These are phyloP conservation scores for Saccharomycopsis sp. DNA, from an alignment of 805 yeast genomes.

Conservation along the genomic window DNA sequence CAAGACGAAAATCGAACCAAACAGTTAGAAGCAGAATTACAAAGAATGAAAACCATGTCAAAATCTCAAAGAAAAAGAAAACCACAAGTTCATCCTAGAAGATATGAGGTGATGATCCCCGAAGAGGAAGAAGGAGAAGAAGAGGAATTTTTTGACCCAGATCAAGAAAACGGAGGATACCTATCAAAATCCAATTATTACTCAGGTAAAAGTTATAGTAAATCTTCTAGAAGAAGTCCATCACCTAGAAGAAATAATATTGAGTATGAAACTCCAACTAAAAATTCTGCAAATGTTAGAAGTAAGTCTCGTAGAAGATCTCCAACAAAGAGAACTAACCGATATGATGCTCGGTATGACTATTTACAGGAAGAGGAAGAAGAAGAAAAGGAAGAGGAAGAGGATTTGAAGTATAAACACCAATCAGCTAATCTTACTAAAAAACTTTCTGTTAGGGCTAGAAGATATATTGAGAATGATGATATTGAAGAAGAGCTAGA, in stretches of 20 bases:
- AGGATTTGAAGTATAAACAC: not conserved
- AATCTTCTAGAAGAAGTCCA: not conserved
- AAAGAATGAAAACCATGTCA: conserved; percentile 9
- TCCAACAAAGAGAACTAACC: not conserved
- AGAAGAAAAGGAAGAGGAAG: not conserved
- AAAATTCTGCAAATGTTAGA: no score
- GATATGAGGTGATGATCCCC: no score
- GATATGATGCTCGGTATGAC: no score
- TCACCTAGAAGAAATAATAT: not conserved
- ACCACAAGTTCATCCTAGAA: no score
- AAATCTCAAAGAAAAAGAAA: not conserved
- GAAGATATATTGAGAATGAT: conserved; percentile 11
- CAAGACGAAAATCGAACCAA: conserved; percentile 11
- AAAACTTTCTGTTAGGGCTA: conserved; percentile 8
- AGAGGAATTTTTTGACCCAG: no score
- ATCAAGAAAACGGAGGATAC: no score
- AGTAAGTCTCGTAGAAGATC: no score
- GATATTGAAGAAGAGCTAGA: conserved; percentile 15
- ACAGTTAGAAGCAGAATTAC: conserved; percentile 6
- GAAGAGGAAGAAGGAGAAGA: no score
- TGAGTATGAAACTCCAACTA: no score
- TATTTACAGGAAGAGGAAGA: not conserved
- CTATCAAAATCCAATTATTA: no score
- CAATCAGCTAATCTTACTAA: conserved; percentile 2
- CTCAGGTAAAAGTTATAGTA: no score